Conservation (phyloP, 306 rosid species). For the Sicyos edulis region DNA sequence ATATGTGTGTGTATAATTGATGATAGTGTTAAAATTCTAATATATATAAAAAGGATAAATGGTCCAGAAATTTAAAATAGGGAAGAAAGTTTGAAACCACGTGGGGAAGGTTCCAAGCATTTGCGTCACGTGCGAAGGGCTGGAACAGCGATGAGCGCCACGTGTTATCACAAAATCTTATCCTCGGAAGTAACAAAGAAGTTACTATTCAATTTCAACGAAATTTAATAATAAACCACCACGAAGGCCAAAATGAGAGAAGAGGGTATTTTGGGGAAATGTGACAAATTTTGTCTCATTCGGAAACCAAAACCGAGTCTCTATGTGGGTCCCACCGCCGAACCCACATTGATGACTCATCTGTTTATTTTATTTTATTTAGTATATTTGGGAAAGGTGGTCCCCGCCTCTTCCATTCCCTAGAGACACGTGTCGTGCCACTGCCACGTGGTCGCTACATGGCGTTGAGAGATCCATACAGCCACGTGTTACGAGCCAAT, state of each 20-base stretch:
- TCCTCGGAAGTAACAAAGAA: neutral
- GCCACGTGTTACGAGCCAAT: neutral
- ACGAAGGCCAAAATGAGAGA: too few species aligned
- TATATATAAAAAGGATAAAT: neutral
- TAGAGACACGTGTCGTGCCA: neutral
- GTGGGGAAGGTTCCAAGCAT: neutral
- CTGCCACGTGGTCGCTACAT: neutral
- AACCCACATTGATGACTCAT: too few species aligned
- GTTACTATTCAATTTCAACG: too few species aligned
- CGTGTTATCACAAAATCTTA: constrained; percentile 2
- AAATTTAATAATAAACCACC: too few species aligned
- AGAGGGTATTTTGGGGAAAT: too few species aligned
- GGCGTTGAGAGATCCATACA: neutral
- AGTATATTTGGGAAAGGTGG: too few species aligned
- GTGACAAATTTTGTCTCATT: too few species aligned
- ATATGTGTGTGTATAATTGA: too few species aligned
- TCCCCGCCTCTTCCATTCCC: neutral
- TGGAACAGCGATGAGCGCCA: neutral
- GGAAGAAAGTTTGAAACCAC: neutral
- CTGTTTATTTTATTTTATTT: too few species aligned
- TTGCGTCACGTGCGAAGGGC: constrained; percentile 5
- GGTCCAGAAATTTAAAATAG: neutral
- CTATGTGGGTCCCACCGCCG: too few species aligned
- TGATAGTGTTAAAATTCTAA: too few species aligned
- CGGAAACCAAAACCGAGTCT: too few species aligned